phyloP scores from a whole-genome alignment of 192 early-diverging fungal species.

The Umbelopsis sp. region DNA sequence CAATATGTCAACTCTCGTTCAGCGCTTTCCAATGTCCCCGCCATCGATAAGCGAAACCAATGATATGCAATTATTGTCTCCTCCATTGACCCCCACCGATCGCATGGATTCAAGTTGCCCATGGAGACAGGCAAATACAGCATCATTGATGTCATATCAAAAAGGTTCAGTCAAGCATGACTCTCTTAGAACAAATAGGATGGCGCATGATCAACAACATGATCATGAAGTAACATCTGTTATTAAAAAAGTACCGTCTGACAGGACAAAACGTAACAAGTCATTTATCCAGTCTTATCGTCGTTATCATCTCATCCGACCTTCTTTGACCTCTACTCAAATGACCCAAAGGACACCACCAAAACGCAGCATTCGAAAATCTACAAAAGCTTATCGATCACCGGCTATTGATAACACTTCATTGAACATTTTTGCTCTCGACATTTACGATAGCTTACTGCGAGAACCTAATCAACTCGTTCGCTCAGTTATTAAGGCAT shows the following conservation, averaged over 20 bases:
- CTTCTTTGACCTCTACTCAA: background rate
- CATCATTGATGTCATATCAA: constrained; percentile 14
- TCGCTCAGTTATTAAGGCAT: background rate
- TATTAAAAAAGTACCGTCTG: constrained; percentile 1
- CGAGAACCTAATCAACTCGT: constrained; percentile 1
- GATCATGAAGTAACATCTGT: constrained; percentile 11
- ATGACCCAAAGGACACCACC: background rate
- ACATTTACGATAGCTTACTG: constrained; percentile 10
- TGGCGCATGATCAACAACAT: constrained; percentile 17
- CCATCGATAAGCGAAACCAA: background rate
- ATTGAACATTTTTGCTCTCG: constrained; percentile 8
- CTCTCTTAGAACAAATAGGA: constrained; percentile 16
- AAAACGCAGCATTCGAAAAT: background rate
- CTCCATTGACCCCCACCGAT: constrained; percentile 5
- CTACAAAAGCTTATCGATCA: background rate
- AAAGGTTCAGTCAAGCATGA: constrained; percentile 9
- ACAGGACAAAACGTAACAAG: constrained; percentile 15
- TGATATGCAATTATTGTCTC: background rate
- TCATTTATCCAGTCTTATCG: constrained; percentile 12
- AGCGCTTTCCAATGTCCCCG: background rate
- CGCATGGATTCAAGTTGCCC: background rate
- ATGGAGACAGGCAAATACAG: constrained; percentile 1
- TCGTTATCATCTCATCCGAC: background rate
- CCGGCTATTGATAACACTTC: background rate
- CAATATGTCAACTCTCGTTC: background rate